A percentile compares a stretch with the other conserved stretches of the same genome.
phyloP scores from a whole-genome alignment of 192 early-diverging fungal genomes.

The Pilobolus umbonatus region DNA sequence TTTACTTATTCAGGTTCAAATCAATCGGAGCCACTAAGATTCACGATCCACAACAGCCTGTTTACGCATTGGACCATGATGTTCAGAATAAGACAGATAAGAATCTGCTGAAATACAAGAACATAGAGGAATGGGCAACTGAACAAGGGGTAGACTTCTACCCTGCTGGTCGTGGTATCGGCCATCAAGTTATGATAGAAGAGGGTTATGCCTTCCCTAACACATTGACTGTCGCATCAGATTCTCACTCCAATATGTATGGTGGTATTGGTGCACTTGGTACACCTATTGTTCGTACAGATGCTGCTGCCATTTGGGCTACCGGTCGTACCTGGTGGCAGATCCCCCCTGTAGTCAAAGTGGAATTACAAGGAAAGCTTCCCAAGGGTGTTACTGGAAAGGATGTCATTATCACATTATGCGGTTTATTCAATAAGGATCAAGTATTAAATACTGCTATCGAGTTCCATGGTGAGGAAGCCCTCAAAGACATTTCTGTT shows the following conservation, averaged over 20 bases:
- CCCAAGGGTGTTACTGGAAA: slow-evolving; percentile 90
- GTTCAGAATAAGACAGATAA: slow-evolving; percentile 95
- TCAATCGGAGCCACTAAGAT: slow-evolving; percentile 87
- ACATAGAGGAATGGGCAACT: slow-evolving; percentile 81
- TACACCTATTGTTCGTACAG: slow-evolving; percentile 96
- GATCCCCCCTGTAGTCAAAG: slow-evolving; percentile 89
- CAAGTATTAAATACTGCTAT: slow-evolving; percentile 96
- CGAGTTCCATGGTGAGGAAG: slow-evolving; percentile 84
- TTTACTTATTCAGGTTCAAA: slow-evolving; percentile 56
- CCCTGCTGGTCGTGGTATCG: slow-evolving; percentile 95
- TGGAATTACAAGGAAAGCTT: slow-evolving; percentile 76
- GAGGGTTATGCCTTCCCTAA: slow-evolving; percentile 95
- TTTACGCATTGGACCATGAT: slow-evolving; percentile 98
- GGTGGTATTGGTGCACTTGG: slow-evolving; percentile 94
- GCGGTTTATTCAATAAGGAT: slow-evolving; percentile 88
- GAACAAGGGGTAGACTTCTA: slow-evolving; percentile 85
- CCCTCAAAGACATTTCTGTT: slow-evolving; percentile 59
- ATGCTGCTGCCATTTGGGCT: slow-evolving; percentile 98
- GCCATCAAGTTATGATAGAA: slow-evolving; percentile 97
- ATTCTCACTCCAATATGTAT: slow-evolving; percentile 99
- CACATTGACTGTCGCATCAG: slow-evolving; percentile 92
- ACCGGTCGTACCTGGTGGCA: slow-evolving; percentile 99
- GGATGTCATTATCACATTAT: slow-evolving; percentile 93
- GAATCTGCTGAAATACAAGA: slow-evolving; percentile 84
- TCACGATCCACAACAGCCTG: slow-evolving; percentile 72